Evolutionary conservation across 2,329 filamentous ascomycete species (phyloP).

Genomic region (Fusarium scirpi): DNA sequence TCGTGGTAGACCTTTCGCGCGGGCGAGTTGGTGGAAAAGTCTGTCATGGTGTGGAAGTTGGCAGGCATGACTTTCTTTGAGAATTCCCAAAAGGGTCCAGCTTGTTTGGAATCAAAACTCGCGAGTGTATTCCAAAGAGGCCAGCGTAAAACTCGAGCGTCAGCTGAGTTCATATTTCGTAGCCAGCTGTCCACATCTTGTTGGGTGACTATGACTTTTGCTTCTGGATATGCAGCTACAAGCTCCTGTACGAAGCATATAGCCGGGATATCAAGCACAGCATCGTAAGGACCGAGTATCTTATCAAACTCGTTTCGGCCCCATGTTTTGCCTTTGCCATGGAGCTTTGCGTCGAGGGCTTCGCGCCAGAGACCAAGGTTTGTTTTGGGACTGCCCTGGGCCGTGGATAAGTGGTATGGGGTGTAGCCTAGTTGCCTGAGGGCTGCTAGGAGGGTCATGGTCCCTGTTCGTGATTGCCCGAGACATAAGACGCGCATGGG

Average conservation of each 20-base stretch:
- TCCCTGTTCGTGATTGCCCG: constrained; percentile 28
- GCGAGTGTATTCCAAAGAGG: constrained; percentile 34
- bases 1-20: constrained; percentile 20
- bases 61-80: constrained; percentile 25
- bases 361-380: constrained; percentile 34
- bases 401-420: constrained; percentile 25
- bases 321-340: constrained; percentile 29
- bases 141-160: constrained; percentile 24
- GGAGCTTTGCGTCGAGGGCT: constrained; percentile 36
- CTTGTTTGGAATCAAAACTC: constrained; percentile 8
- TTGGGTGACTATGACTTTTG: constrained; percentile 25
- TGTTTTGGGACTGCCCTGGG: constrained; percentile 15
- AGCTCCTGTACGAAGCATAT: constrained; percentile 37
- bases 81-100: constrained; percentile 32
- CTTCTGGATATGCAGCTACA: constrained; percentile 33
- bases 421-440: constrained; percentile 30
- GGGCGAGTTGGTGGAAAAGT: constrained; percentile 21
- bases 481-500: constrained; percentile 37
- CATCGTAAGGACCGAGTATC: constrained; percentile 28
- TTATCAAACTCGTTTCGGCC: constrained; percentile 34
- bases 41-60: constrained; percentile 13
- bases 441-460: constrained; percentile 10
- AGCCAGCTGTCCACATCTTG: constrained; percentile 31
- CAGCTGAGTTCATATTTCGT: constrained; percentile 29
- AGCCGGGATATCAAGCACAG: constrained; percentile 21